phyloP scores from a whole-genome alignment of 768 basidiomycete species.

The Auricularia cornea region DNA sequence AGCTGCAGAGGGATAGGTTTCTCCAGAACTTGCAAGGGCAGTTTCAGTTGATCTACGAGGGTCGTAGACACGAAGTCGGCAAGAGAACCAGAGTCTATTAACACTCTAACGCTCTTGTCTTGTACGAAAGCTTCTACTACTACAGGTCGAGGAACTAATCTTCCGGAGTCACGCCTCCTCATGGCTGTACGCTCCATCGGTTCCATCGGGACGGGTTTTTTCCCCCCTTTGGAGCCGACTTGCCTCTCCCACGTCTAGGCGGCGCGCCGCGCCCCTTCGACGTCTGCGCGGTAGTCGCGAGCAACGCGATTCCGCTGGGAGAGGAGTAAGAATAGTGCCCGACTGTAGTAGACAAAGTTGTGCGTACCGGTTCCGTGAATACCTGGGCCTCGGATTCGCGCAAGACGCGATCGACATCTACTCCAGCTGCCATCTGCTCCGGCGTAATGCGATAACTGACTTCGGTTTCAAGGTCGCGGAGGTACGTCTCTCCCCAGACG shows the following conservation, averaged over 20 bases:
- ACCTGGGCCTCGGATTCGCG: neutral
- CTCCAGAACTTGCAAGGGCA: neutral
- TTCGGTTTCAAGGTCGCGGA: too few species aligned
- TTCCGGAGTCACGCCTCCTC: conserved; percentile 2
- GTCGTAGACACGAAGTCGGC: conserved; percentile 11
- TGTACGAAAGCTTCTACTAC: conserved; percentile 6
- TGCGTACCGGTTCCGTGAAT: neutral
- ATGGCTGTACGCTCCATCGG: conserved; percentile 6
- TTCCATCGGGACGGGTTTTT: neutral
- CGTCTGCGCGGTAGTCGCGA: neutral
- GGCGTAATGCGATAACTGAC: too few species aligned
- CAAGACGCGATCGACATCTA: too few species aligned
- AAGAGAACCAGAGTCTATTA: conserved; percentile 9
- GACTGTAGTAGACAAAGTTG: neutral
- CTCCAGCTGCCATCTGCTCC: too few species aligned
- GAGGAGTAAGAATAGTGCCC: neutral
- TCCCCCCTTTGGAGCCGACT: neutral
- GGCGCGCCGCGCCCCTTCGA: neutral
- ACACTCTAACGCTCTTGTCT: neutral
- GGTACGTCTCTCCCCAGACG: too few species aligned
- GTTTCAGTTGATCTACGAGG: conserved; percentile 6
- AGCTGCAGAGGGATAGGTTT: conserved; percentile 8
- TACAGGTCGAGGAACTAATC: conserved; percentile 5
- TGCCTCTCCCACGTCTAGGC: neutral
- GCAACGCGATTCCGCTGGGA: neutral